Percentiles rank a stretch among this genome's conserved stretches.
These are phyloP conservation scores for Paecilomyces niveus DNA, from an alignment of 2,329 filamentous ascomycete genomes.

Conservation along the genomic window DNA sequence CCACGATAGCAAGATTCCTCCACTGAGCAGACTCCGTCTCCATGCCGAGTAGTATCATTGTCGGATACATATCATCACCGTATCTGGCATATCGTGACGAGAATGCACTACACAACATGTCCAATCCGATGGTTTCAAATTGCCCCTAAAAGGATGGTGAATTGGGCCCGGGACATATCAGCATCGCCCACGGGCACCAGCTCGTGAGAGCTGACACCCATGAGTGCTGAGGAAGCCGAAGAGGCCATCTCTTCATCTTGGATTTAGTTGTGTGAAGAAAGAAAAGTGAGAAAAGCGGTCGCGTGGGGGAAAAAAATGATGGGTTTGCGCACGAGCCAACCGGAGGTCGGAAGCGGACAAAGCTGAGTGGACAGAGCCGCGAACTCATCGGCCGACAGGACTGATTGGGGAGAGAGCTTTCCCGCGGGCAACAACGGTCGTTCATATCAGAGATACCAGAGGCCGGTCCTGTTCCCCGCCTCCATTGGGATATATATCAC, in stretches of 20 bases:
- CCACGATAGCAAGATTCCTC: neutral
- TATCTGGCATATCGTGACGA: neutral
- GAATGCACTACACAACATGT: constrained; percentile 12
- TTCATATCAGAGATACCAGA: constrained; percentile 10
- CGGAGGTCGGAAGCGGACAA: constrained; percentile 5
- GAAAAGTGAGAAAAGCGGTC: constrained; percentile 8
- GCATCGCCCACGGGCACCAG: constrained; percentile 48
- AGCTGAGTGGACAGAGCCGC: neutral
- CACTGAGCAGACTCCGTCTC: neutral
- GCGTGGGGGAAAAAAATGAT: constrained; percentile 13
- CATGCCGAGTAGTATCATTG: neutral
- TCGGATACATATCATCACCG: neutral
- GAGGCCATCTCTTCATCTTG: constrained; percentile 68
- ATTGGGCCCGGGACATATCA: constrained; percentile 58
- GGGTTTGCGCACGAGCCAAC: constrained; percentile 10
- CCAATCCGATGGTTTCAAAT: constrained; percentile 57
- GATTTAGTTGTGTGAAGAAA: constrained; percentile 64
- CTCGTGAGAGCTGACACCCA: constrained; percentile 37
- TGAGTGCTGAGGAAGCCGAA: constrained; percentile 49
- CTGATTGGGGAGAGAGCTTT: constrained; percentile 19
- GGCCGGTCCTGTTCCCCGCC: constrained; percentile 1
- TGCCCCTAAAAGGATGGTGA: constrained; percentile 59
- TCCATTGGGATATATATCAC: constrained; percentile 12
- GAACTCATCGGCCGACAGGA: neutral
- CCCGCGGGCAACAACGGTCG: constrained; percentile 28